phyloP scores from a whole-genome alignment of 148 eudicot species.

The Camellia japonica region DNA sequence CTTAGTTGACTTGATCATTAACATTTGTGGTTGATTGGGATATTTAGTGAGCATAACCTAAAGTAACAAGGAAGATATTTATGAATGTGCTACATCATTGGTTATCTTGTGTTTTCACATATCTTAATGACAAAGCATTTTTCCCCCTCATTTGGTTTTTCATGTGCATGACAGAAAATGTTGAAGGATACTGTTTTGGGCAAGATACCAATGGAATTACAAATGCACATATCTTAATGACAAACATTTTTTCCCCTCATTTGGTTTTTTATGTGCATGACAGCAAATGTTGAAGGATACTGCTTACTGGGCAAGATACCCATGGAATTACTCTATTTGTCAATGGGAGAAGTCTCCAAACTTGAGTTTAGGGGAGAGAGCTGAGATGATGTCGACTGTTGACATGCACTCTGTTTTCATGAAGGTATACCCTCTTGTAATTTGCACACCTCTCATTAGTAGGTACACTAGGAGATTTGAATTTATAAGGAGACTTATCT shows the following conservation, averaged over 20 bases:
- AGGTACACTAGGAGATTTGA: background rate
- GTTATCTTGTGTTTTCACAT: conserved; percentile 1
- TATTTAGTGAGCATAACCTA: background rate
- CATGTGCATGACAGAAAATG: conserved; percentile 41
- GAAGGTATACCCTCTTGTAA: conserved; percentile 49
- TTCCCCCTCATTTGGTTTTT: background rate
- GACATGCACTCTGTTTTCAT: conserved; percentile 63
- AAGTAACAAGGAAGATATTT: background rate
- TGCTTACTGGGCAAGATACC: conserved; percentile 83
- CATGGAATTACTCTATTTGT: conserved; percentile 61
- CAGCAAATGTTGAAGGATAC: conserved; percentile 59
- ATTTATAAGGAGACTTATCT: background rate
- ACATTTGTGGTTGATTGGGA: background rate
- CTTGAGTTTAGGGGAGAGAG: conserved; percentile 58
- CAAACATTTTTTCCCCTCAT: conserved; percentile 6
- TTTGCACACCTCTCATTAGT: background rate
- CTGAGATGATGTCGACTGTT: conserved; percentile 65
- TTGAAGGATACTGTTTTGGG: conserved; percentile 73
- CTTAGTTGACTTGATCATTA: background rate
- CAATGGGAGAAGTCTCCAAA: conserved; percentile 75
- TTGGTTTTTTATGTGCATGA: conserved; percentile 11
- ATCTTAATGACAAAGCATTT: background rate
- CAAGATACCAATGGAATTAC: conserved; percentile 69
- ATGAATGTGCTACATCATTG: background rate
- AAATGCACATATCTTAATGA: too few species aligned